Conservation (phyloP, 1,284 basidiomycete species). For the Phylloboletellus chloephorus region DNA sequence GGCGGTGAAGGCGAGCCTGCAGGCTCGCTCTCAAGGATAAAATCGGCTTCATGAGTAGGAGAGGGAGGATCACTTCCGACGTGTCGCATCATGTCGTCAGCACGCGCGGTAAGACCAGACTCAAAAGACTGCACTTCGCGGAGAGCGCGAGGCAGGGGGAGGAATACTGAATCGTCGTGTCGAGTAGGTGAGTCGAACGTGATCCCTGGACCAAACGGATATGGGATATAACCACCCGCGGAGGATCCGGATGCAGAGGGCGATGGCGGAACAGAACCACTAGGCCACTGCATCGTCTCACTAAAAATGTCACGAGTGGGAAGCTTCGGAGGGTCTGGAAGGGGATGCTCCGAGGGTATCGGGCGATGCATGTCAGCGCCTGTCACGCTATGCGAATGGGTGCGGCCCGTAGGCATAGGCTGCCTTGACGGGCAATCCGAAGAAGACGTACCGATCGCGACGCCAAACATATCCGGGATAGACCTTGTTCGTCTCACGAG, state of each 20-base stretch:
- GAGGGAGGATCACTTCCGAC: conserved; percentile 13
- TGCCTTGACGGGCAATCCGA: conserved; percentile 22
- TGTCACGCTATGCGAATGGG: conserved; percentile 74
- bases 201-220: conserved; percentile 63
- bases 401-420: conserved; percentile 44
- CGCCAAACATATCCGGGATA: conserved; percentile 54
- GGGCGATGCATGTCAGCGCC: conserved; percentile 56
- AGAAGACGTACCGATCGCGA: conserved; percentile 23
- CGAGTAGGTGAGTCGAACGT: conserved; percentile 55
- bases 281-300: conserved; percentile 58
- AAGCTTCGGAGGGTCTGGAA: conserved; percentile 14
- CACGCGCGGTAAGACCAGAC: conserved; percentile 66
- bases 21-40: background rate
- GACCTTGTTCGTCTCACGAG: conserved; percentile 60
- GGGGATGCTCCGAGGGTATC: conserved; percentile 14
- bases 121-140: conserved; percentile 81
- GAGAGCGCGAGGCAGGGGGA: conserved; percentile 47
- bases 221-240: conserved; percentile 30
- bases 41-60: conserved; percentile 3
- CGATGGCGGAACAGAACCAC: conserved; percentile 34
- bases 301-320: conserved; percentile 54
- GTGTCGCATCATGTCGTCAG: conserved; percentile 28
- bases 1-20: conserved; percentile 15
- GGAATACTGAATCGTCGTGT: conserved; percentile 29
- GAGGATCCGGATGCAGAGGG: conserved; percentile 31